These are phyloP conservation scores for Hysterium pulicare DNA, from an alignment of 2,329 filamentous ascomycete genomes.

Conservation along the genomic window DNA sequence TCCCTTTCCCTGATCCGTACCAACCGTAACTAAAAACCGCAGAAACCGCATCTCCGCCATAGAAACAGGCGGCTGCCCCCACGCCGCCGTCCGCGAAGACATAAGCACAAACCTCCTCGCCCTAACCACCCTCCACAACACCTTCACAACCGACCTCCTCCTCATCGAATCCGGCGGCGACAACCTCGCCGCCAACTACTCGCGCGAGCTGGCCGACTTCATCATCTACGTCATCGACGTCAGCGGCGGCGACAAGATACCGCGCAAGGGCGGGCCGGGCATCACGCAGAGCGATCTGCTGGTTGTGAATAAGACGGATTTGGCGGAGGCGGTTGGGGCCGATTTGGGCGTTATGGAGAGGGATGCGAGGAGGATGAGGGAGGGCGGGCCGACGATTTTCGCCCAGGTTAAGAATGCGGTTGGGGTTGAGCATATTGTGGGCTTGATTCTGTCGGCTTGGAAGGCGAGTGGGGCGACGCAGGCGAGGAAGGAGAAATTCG, in stretches of 20 bases:
- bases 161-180: conserved; percentile 96
- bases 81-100: conserved; percentile 95
- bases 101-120: conserved; percentile 91
- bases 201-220: conserved; percentile 88
- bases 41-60: conserved; percentile 92
- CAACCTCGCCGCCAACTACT: conserved; percentile 96
- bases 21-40: conserved; percentile 25
- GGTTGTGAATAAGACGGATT: conserved; percentile 95
- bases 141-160: conserved; percentile 77
- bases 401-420: conserved; percentile 94
- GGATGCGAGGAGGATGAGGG: conserved; percentile 88
- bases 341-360: conserved; percentile 92
- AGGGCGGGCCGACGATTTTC: conserved; percentile 93
- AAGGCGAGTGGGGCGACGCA: conserved; percentile 72
- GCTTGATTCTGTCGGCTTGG: conserved; percentile 88
- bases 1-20: neutral
- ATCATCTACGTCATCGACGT: conserved; percentile 99
- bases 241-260: conserved; percentile 92
- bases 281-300: conserved; percentile 95
- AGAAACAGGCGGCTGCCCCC: conserved; percentile 94
- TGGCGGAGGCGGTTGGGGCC: conserved; percentile 85
- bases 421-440: conserved; percentile 80
- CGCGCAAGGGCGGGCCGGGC: conserved; percentile 89
- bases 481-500: conserved; percentile 32
- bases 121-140: conserved; percentile 79